These are phyloP conservation scores for Phenoliferia sp. DNA, from an alignment of 1,284 basidiomycete genomes.

Conservation along the genomic window DNA sequence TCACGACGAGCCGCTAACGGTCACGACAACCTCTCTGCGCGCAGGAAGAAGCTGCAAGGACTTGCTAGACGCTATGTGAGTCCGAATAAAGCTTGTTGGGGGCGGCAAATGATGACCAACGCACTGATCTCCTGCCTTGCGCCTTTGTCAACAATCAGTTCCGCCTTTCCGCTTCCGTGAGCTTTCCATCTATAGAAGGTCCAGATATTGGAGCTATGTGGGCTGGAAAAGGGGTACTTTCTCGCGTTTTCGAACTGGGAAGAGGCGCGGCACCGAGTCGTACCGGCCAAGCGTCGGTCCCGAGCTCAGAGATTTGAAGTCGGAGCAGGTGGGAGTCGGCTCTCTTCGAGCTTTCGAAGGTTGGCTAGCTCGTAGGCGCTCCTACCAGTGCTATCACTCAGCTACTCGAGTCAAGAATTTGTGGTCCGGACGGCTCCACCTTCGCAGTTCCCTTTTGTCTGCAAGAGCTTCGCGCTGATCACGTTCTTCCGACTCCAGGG, in stretches of 20 bases:
- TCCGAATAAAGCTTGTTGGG: neutral
- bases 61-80: conserved; percentile 22
- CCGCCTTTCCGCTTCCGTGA: neutral
- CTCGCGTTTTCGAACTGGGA: too few relatives aligned
- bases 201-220: neutral
- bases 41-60: conserved; percentile 79
- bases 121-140: neutral
- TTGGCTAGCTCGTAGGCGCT: too few relatives aligned
- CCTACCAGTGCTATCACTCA: too few relatives aligned
- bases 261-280: too few relatives aligned
- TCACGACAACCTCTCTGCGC: neutral
- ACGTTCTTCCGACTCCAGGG: conserved; percentile 49
- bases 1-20: neutral
- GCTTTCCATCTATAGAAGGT: too few relatives aligned
- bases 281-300: too few relatives aligned
- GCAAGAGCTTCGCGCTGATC: neutral
- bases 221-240: too few relatives aligned
- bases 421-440: neutral
- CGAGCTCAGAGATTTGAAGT: too few relatives aligned
- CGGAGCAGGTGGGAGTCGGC: too few relatives aligned
- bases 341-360: too few relatives aligned
- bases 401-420: too few relatives aligned
- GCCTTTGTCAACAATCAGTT: neutral
- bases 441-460: neutral
- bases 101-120: conserved; percentile 1